phyloP scores from a whole-genome alignment of 2,329 filamentous ascomycete species.

The Cladophialophora immunda region DNA sequence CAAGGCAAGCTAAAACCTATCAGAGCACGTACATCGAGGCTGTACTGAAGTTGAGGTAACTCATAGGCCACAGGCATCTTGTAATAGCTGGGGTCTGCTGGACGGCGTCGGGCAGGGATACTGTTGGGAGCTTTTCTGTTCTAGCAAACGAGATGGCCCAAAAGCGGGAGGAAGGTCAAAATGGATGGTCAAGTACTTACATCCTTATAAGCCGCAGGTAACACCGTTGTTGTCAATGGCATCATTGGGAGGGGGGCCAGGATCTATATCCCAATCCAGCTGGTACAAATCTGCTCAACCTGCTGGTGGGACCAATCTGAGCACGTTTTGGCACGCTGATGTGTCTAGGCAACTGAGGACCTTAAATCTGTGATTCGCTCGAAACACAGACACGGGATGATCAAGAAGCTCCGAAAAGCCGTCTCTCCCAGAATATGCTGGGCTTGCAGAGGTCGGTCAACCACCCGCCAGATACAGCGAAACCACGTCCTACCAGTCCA shows the following conservation, averaged over 20 bases:
- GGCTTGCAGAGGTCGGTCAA: background rate
- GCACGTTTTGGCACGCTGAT: background rate
- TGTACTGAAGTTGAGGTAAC: background rate
- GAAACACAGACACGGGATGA: background rate
- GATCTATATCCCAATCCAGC: background rate
- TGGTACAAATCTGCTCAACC: background rate
- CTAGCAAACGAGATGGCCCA: background rate
- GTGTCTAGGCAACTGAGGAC: background rate
- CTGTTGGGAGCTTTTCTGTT: background rate
- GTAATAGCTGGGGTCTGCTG: background rate
- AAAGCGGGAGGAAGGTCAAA: background rate
- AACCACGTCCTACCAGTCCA: background rate
- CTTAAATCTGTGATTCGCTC: background rate
- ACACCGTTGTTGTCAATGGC: background rate
- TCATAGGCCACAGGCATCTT: conserved; percentile 1
- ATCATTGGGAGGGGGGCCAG: background rate
- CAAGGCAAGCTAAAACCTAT: background rate
- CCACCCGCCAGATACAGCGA: background rate
- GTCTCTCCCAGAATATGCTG: background rate
- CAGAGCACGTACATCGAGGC: background rate
- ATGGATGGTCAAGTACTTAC: background rate
- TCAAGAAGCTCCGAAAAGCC: background rate
- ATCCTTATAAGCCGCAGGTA: background rate
- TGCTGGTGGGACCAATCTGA: conserved; percentile 1
- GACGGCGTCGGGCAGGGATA: background rate